Base-by-base conservation (phyloP, 2,329 filamentous ascomycete species). In the Alternaria gaisen region DNA sequence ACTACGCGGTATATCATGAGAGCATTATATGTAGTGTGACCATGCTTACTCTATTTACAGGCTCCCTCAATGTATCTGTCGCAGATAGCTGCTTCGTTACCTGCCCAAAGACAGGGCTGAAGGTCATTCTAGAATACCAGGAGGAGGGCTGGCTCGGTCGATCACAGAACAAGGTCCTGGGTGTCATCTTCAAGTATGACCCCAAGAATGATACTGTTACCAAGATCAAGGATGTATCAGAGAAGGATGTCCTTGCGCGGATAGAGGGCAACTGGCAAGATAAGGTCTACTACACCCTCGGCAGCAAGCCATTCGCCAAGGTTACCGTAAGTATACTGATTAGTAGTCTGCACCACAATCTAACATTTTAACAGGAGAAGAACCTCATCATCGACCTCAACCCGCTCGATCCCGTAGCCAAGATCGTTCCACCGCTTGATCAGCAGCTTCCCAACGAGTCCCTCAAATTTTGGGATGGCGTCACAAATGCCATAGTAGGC, bases 111-210 rank as follows among this genome's bases (percentile, higher is more conserved):
- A 97, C 93, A 2, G 91, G 90, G 75, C 87, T 97, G 68, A 98
- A 98, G 82, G 91, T 90, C 18, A 97, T 99, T 65, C 81, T 99
- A 47, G 90, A 96, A 72, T 99, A 99, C 77, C 83, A 94, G 56
- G 94, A 98, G 73, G 94, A 98, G 71, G 93, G 94, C 51, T 99
- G 95, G 94, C 85, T 98, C 30, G 92, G 94, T 47, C 92, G 92
- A 67, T 88, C 92, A 20, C 94, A 96, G 70, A 97, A 98, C 80
- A 93, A 91, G 75, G 90, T 99, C 36, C 89, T 96, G 63, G 95
- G 95, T 18, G 88, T 97, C 56, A 86, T 98, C 56, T 99, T 97
- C 85, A 90, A 87, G 51, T 97, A 97, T 70, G 91, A 97, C 72
- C 91, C 93, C 0, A 88, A 92, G 22, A 94, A 94, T 59, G 94